Evolutionary conservation across 257 asterid species (phyloP).

Genomic region (Solanum chiquidenum): DNA sequence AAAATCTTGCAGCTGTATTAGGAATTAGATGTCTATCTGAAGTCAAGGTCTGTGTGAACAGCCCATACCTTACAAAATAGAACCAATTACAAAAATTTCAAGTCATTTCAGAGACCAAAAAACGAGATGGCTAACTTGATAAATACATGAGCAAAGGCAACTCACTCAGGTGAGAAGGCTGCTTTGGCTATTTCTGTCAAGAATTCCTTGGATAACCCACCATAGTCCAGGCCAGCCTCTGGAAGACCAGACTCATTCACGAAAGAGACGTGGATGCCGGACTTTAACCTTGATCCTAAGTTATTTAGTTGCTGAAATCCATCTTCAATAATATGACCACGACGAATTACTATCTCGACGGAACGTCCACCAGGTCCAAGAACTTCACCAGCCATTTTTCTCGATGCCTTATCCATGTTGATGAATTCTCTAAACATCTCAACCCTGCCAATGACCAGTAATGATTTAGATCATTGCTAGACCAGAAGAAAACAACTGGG

Average conservation of each 20-base stretch:
- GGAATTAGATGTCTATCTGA: constrained; percentile 84
- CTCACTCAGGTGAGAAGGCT: constrained; percentile 88
- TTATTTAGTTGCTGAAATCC: constrained; percentile 77
- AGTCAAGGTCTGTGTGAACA: constrained; percentile 80
- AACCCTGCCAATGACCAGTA: constrained; percentile 47
- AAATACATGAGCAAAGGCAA: constrained; percentile 3
- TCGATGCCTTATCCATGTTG: constrained; percentile 79
- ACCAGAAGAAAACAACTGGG: neutral
- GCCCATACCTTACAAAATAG: constrained; percentile 55
- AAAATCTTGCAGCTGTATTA: constrained; percentile 63
- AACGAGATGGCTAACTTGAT: neutral
- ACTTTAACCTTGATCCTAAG: constrained; percentile 77
- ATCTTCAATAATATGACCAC: constrained; percentile 84
- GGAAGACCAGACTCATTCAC: constrained; percentile 94
- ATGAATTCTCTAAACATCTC: constrained; percentile 87
- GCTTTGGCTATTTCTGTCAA: constrained; percentile 77
- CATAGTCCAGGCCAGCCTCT: constrained; percentile 97
- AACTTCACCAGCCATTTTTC: constrained; percentile 80
- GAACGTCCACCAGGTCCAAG: constrained; percentile 64
- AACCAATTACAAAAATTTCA: neutral
- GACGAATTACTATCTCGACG: constrained; percentile 73
- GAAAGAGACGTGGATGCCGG: constrained; percentile 77
- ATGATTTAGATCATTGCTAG: neutral
- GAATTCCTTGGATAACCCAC: constrained; percentile 95
- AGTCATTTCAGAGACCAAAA: constrained; percentile 7